Conservation (phyloP, 2,329 filamentous ascomycete species). For the Neopestalotiopsis clavispora region DNA sequence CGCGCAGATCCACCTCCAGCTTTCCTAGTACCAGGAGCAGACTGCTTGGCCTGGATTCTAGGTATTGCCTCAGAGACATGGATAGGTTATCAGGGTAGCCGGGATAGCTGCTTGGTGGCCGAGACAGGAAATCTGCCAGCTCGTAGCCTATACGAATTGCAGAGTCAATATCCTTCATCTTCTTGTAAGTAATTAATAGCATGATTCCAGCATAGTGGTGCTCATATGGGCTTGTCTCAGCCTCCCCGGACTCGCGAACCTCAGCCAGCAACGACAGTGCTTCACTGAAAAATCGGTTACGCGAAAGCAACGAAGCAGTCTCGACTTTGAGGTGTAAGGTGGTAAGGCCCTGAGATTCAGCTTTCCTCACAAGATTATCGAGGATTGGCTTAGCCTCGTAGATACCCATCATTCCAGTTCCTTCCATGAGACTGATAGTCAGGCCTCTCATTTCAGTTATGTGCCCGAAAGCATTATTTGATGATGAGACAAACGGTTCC, state of each 20-base stretch:
- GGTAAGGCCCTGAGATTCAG: neutral
- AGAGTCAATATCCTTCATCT: constrained; percentile 10
- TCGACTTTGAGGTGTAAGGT: constrained; percentile 13
- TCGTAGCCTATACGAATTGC: constrained; percentile 13
- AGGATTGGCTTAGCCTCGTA: constrained; percentile 16
- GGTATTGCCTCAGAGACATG: neutral
- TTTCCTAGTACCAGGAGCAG: neutral
- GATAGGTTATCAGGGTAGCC: neutral
- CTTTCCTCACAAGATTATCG: neutral
- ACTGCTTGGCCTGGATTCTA: neutral
- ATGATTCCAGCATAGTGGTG: constrained; percentile 9
- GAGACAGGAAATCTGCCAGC: neutral
- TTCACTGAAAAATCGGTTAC: constrained; percentile 12
- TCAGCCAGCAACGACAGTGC: neutral
- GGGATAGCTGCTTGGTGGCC: neutral
- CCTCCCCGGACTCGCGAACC: constrained; percentile 1
- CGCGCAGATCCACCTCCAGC: neutral
- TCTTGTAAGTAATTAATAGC: constrained; percentile 4
- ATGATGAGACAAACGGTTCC: constrained; percentile 14
- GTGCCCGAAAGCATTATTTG: constrained; percentile 10
- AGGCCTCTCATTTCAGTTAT: constrained; percentile 15
- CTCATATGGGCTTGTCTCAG: constrained; percentile 5
- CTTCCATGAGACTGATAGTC: constrained; percentile 18
- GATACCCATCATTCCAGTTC: constrained; percentile 13
- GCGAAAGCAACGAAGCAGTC: neutral